Conservation (phyloP, 192 early-diverging fungal species). For the Rhizoclosmatium sp. region DNA sequence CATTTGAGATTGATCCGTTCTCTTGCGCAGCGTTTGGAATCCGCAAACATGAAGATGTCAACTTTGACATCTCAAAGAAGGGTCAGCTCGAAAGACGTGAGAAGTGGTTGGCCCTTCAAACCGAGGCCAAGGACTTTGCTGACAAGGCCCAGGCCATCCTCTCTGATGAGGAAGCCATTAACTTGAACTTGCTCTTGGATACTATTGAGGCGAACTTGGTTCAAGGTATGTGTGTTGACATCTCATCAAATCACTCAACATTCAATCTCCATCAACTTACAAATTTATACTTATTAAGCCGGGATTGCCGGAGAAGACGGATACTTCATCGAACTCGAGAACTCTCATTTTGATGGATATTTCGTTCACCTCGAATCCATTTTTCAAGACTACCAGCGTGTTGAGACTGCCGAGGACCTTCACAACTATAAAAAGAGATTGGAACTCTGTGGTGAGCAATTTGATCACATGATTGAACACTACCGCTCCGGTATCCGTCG, state of each 20-base stretch:
- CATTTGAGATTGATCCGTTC: not conserved
- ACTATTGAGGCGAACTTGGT: not conserved
- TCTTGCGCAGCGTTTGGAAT: constrained; percentile 15
- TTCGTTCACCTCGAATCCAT: constrained; percentile 29
- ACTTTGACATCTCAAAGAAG: not conserved
- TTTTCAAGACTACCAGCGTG: constrained; percentile 34
- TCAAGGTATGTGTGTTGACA: too few relatives aligned
- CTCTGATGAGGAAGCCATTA: constrained; percentile 11
- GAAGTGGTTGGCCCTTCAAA: not conserved
- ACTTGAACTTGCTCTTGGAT: not conserved
- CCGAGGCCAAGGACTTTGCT: not conserved
- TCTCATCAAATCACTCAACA: too few relatives aligned
- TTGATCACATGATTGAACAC: constrained; percentile 37
- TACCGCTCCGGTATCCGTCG: constrained; percentile 37
- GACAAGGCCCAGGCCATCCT: constrained; percentile 2
- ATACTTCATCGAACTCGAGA: constrained; percentile 21
- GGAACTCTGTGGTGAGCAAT: constrained; percentile 20
- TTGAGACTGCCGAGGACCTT: constrained; percentile 34
- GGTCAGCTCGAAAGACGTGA: not conserved
- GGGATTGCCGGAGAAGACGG: constrained; percentile 38
- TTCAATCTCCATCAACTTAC: too few relatives aligned
- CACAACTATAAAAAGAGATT: constrained; percentile 40
- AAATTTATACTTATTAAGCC: too few relatives aligned
- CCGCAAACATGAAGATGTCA: constrained; percentile 14
- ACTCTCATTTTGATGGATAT: constrained; percentile 31